Evolutionary conservation across 768 basidiomycete genomes (phyloP).

Genomic region (Amanita subjunquillea): DNA sequence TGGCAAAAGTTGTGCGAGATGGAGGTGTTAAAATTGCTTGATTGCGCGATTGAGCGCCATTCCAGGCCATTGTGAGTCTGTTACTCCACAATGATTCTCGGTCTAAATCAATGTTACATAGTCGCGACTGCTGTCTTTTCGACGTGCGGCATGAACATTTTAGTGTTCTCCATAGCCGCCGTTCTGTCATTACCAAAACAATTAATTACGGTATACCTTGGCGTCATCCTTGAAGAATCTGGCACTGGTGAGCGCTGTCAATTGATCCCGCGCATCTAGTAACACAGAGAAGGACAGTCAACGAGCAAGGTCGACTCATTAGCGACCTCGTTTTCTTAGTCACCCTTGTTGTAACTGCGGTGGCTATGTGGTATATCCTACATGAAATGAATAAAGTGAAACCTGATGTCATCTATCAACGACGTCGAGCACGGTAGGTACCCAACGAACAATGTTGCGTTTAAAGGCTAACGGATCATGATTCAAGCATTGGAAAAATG

Average conservation of each 20-base stretch:
- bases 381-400: constrained; percentile 61
- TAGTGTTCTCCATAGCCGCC: constrained; percentile 70
- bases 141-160: constrained; percentile 79
- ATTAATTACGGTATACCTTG: constrained; percentile 85
- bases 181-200: constrained; percentile 84
- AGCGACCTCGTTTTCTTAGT: constrained; percentile 58
- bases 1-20: constrained; percentile 64
- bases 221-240: constrained; percentile 60
- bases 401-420: constrained; percentile 53
- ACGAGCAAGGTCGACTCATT: constrained; percentile 49
- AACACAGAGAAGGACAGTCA: constrained; percentile 17
- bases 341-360: constrained; percentile 61
- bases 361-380: constrained; percentile 80
- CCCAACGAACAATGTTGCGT: not conserved
- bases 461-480: not conserved
- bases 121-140: constrained; percentile 86
- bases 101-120: constrained; percentile 17
- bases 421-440: constrained; percentile 57
- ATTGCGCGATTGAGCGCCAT: constrained; percentile 74
- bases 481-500: not conserved
- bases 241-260: constrained; percentile 20
- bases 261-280: not conserved
- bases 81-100: not conserved
- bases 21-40: constrained; percentile 84
- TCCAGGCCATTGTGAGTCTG: constrained; percentile 68